Percentiles rank a stretch among this genome's conserved stretches.
These are phyloP conservation scores for Ceratobasidium sp. DNA, from an alignment of 1,284 basidiomycete genomes.

Conservation along the genomic window DNA sequence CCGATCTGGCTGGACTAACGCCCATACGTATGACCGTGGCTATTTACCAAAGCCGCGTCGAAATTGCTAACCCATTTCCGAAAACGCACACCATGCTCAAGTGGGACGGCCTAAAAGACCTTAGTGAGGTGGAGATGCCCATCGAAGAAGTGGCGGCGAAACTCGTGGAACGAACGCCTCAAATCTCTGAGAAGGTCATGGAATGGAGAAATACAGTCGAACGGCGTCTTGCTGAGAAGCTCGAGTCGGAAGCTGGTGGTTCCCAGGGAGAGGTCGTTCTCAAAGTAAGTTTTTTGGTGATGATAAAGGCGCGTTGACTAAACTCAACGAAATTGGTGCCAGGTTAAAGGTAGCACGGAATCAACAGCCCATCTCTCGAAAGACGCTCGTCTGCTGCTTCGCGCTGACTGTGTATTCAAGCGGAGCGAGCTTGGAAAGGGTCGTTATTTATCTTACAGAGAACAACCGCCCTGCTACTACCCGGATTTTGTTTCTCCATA, in stretches of 20 bases:
- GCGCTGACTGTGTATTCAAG: constrained; percentile 2
- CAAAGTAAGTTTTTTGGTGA: not conserved
- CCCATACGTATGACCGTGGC: no score
- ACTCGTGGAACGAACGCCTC: not conserved
- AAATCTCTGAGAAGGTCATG: not conserved
- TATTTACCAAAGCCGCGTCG: no score
- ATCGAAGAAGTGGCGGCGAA: not conserved
- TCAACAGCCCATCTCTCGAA: not conserved
- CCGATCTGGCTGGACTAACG: not conserved
- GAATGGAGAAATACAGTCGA: not conserved
- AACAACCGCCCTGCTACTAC: not conserved
- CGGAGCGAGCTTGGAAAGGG: no score
- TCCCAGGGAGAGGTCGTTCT: not conserved
- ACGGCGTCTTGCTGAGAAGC: not conserved
- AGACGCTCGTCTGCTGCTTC: not conserved
- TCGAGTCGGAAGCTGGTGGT: not conserved
- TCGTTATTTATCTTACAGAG: not conserved
- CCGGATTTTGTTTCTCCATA: not conserved
- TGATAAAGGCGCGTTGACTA: not conserved
- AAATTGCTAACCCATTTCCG: not conserved
- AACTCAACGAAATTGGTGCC: no score
- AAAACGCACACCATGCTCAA: not conserved
- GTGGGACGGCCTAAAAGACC: not conserved
- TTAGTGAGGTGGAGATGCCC: not conserved
- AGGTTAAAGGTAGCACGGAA: not conserved